Percentiles rank a stretch among this genome's conserved stretches.
Conservation (phyloP, 2,329 filamentous ascomycete species). For the Dissoconium aciculare region DNA sequence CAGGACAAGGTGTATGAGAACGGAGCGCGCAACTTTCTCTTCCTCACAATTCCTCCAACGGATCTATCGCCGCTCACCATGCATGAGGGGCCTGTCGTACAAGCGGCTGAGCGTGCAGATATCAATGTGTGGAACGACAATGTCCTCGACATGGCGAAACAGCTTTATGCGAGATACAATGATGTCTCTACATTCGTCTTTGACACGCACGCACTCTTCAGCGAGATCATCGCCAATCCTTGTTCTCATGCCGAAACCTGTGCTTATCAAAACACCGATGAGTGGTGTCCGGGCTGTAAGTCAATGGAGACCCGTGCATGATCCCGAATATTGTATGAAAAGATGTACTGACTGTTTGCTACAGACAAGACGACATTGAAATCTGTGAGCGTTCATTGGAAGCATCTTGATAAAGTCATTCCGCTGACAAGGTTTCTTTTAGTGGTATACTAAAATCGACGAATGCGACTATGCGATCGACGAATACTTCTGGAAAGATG, state of each 20-base stretch:
- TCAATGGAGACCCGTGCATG: too few species aligned
- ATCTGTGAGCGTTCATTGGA: too few species aligned
- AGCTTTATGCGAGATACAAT: slow-evolving; percentile 24
- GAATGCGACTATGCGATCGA: slow-evolving; percentile 42
- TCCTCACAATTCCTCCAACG: slow-evolving; percentile 34
- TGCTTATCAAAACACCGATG: slow-evolving; percentile 36
- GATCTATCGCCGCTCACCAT: slow-evolving; percentile 24
- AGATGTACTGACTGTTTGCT: too few species aligned
- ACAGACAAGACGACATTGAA: too few species aligned
- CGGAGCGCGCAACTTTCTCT: slow-evolving; percentile 37
- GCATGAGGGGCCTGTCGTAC: slow-evolving; percentile 6
- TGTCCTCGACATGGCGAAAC: slow-evolving; percentile 28
- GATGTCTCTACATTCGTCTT: slow-evolving; percentile 39
- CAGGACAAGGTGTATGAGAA: slow-evolving; percentile 28
- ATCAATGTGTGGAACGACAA: slow-evolving; percentile 38
- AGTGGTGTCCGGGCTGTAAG: slow-evolving; percentile 1
- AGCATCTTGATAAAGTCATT: too few species aligned
- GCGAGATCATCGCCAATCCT: slow-evolving; percentile 39
- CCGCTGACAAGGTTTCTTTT: too few species aligned
- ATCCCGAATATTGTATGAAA: too few species aligned
- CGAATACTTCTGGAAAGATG: slow-evolving; percentile 51
- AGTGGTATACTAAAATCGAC: slow-evolving; percentile 25
- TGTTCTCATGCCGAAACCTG: slow-evolving; percentile 36
- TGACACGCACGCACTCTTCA: slow-evolving; percentile 39
- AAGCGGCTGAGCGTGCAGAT: slow-evolving; percentile 24